Percentiles rank a stretch among this genome's conserved stretches.
Conservation (phyloP, 768 basidiomycete species). For the Stropharia rugosoannulata region DNA sequence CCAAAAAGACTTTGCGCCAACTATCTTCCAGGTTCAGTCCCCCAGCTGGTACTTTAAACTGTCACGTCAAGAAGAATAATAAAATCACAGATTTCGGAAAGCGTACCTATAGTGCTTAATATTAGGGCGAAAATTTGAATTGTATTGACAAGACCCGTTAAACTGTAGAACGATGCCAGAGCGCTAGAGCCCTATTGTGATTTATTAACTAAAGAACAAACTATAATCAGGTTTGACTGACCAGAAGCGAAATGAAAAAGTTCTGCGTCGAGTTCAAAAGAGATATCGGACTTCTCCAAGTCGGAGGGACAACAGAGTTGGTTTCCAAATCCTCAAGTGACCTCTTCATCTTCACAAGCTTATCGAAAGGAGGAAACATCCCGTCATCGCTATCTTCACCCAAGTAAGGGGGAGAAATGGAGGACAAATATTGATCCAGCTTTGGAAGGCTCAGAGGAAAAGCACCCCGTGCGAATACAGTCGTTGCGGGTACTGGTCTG, state of each 20-base stretch:
- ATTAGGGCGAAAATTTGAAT: conserved; percentile 73
- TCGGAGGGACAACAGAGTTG: conserved; percentile 46
- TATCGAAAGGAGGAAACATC: conserved; percentile 68
- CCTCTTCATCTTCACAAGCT: conserved; percentile 43
- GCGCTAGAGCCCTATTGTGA: conserved; percentile 62
- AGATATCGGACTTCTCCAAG: conserved; percentile 55
- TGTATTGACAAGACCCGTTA: conserved; percentile 67
- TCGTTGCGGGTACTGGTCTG: conserved; percentile 51
- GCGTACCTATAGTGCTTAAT: conserved; percentile 61
- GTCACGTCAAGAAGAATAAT: not conserved
- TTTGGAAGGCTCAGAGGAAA: conserved; percentile 59
- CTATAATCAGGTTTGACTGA: conserved; percentile 27
- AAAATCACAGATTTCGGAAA: not conserved
- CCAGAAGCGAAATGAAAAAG: conserved; percentile 53
- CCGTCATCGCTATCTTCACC: conserved; percentile 17
- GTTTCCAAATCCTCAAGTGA: conserved; percentile 60
- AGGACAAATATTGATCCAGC: conserved; percentile 57
- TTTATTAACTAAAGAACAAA: conserved; percentile 1
- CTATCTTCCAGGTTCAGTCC: conserved; percentile 37
- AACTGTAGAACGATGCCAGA: conserved; percentile 65
- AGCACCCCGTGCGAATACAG: conserved; percentile 58
- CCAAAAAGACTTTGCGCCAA: conserved; percentile 62
- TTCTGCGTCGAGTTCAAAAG: conserved; percentile 48
- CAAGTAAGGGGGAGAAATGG: conserved; percentile 45
- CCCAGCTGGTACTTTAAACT: conserved; percentile 35